Conservation (phyloP, 2,329 filamentous ascomycete genomes). For the Aspergillus oerlinghausenensis region DNA sequence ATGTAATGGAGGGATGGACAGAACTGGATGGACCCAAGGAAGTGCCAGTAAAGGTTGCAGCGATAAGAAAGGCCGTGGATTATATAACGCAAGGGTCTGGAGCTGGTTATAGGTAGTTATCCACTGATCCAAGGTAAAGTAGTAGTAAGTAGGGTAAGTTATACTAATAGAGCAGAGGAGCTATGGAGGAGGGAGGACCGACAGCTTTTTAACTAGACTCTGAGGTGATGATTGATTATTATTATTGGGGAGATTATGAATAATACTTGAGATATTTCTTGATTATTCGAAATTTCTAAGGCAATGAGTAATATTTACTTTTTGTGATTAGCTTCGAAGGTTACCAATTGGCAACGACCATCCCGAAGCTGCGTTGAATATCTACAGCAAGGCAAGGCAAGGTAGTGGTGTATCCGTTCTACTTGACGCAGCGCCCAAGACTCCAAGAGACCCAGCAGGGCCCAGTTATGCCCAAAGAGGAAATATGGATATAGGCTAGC, state of each 20-base stretch:
- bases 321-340: neutral
- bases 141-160: neutral
- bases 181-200: neutral
- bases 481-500: neutral
- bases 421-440: neutral
- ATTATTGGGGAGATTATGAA: neutral
- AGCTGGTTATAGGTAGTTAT: constrained; percentile 2
- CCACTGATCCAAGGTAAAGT: neutral
- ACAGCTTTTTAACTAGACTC: neutral
- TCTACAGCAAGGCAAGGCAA: no score
- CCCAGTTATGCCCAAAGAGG: neutral
- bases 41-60: constrained; percentile 1
- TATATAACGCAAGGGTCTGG: neutral
- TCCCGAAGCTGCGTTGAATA: neutral
- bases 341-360: neutral
- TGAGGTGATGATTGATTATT: neutral
- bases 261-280: neutral
- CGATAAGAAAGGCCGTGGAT: neutral
- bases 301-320: neutral
- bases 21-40: constrained; percentile 3
- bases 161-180: neutral
- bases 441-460: neutral
- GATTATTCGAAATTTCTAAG: neutral
- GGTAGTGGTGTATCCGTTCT: neutral
- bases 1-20: constrained; percentile 7